Evolutionary conservation across 768 basidiomycete species (phyloP).

Genomic region (Crassisporium funariophilum): DNA sequence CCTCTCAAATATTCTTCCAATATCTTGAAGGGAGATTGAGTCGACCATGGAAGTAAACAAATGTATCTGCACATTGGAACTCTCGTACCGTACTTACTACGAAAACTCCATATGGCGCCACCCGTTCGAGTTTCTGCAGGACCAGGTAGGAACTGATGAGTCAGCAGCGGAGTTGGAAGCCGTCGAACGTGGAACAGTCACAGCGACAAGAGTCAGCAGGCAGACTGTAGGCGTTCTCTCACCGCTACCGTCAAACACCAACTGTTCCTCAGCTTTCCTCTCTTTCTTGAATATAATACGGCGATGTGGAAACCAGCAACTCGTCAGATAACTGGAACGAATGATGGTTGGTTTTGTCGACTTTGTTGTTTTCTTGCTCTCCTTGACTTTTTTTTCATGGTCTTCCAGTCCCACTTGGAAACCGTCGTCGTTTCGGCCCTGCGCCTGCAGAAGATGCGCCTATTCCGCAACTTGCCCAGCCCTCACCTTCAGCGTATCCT

Average conservation of each 20-base stretch:
- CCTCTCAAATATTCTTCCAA: too few species aligned
- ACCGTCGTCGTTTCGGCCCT: slow-evolving; percentile 90
- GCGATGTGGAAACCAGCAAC: slow-evolving; percentile 90
- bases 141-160: too few species aligned
- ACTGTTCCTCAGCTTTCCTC: slow-evolving; percentile 24
- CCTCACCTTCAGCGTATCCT: slow-evolving; percentile 85
- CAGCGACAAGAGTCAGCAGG: too few species aligned
- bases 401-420: slow-evolving; percentile 73
- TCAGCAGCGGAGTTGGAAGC: too few species aligned
- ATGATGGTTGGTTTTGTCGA: slow-evolving; percentile 69
- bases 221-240: too few species aligned
- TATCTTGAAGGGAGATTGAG: too few species aligned
- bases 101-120: too few species aligned
- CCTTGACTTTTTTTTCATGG: slow-evolving; percentile 14
- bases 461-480: slow-evolving; percentile 85
- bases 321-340: slow-evolving; percentile 88
- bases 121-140: too few species aligned
- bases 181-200: too few species aligned
- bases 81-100: too few species aligned
- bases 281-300: slow-evolving; percentile 36
- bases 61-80: too few species aligned
- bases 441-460: slow-evolving; percentile 79
- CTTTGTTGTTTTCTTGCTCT: slow-evolving; percentile 9
- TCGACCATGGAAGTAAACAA: too few species aligned
- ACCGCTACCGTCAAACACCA: slow-evolving; percentile 22